phyloP scores from a whole-genome alignment of 2,329 filamentous ascomycete species.

The Ascomycota sp. region DNA sequence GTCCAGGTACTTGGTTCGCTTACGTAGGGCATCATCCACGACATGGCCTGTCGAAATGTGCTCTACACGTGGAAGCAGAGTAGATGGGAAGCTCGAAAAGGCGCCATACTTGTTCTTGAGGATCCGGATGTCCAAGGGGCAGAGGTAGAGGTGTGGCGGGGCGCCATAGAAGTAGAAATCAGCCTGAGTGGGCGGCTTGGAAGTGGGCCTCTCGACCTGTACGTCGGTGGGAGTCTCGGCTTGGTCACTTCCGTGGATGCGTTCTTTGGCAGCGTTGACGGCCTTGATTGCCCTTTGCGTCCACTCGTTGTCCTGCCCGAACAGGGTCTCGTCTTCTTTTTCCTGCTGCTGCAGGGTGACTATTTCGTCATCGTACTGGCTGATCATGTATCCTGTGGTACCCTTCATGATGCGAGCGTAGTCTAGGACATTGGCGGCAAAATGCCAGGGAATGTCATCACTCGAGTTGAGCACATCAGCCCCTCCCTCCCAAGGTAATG shows the following conservation, averaged over 20 bases:
- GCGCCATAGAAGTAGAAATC: constrained; percentile 79
- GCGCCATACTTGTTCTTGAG: constrained; percentile 73
- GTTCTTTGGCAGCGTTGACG: constrained; percentile 59
- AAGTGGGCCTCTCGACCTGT: constrained; percentile 4
- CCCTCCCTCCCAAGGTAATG: constrained; percentile 62
- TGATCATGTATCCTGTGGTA: constrained; percentile 66
- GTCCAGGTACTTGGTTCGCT: constrained; percentile 66
- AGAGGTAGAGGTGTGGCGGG: constrained; percentile 73
- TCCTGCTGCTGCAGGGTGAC: constrained; percentile 55
- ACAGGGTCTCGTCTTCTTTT: constrained; percentile 76
- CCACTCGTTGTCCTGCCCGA: constrained; percentile 86
- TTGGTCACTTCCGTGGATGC: constrained; percentile 27
- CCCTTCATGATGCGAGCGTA: constrained; percentile 94
- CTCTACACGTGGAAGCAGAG: constrained; percentile 69
- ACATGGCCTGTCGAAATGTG: constrained; percentile 76
- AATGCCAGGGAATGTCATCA: constrained; percentile 83
- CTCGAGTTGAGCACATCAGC: constrained; percentile 46
- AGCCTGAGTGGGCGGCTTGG: constrained; percentile 15
- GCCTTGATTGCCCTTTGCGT: constrained; percentile 62
- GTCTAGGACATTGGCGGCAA: constrained; percentile 81
- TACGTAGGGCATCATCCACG: constrained; percentile 67
- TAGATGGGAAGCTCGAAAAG: constrained; percentile 66
- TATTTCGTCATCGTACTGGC: constrained; percentile 65
- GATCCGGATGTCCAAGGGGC: constrained; percentile 78
- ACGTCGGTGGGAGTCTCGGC: constrained; percentile 6